Conservation (phyloP, 139 green algal species). For the Chlamydomonas incerta region DNA sequence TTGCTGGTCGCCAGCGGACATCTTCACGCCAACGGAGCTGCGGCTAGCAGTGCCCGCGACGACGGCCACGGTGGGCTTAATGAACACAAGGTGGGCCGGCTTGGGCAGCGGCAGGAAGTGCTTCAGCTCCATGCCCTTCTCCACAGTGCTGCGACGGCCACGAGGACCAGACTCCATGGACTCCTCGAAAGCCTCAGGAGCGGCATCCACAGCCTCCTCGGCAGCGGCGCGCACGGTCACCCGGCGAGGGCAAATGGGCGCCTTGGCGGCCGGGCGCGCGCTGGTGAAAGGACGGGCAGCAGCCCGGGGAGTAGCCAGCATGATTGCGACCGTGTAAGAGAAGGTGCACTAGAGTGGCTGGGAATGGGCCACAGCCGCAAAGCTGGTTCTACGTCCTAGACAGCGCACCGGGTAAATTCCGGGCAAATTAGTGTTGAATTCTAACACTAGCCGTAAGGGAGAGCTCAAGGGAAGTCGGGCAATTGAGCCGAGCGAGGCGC, state of each 20-base stretch:
- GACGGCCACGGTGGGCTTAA: constrained; percentile 74
- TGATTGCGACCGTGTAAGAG: neutral
- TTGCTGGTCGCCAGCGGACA: constrained; percentile 64
- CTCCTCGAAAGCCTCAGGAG: neutral
- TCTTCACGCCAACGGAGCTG: constrained; percentile 67
- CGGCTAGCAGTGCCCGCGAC: constrained; percentile 57
- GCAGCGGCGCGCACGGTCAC: constrained; percentile 29
- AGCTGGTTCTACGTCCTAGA: too few species aligned
- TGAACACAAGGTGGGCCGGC: constrained; percentile 71
- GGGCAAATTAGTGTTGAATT: too few species aligned
- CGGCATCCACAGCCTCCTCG: neutral
- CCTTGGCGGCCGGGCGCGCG: constrained; percentile 36
- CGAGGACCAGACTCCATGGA: constrained; percentile 13
- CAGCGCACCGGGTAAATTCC: too few species aligned
- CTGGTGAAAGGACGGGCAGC: constrained; percentile 39
- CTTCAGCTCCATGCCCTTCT: constrained; percentile 61
- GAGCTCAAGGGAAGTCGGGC: too few species aligned
- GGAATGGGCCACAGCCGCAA: too few species aligned
- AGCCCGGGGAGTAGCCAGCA: constrained; percentile 28
- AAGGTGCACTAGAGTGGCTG: too few species aligned
- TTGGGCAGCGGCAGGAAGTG: constrained; percentile 72
- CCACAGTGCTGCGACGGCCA: constrained; percentile 8
- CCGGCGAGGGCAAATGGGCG: constrained; percentile 1
- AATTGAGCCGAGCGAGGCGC: too few species aligned
- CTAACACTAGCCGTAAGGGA: too few species aligned